Base-by-base conservation (phyloP, 2,329 filamentous ascomycete genomes). In the Xylariaceae sp. region DNA sequence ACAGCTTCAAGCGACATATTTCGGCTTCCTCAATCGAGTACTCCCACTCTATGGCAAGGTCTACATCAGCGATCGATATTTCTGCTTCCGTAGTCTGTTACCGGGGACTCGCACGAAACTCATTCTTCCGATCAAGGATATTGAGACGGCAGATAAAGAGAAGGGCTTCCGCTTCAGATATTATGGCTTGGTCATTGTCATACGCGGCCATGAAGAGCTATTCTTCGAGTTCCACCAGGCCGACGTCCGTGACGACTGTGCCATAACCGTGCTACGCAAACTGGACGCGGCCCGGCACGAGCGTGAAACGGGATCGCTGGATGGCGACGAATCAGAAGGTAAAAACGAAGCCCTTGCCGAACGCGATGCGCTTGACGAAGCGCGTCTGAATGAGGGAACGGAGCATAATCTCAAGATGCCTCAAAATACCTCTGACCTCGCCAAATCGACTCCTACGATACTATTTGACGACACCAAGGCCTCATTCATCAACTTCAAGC, bases 41-140 rank as follows among this genome's bases (percentile, higher is more conserved):
- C 64, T 97, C 19, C 92, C 92, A 3, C 72, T 97, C 2, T 97
- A 96, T 54, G 92, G 92, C 52, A 98, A 97, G 64, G 85, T 97
- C 23, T 98, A 98, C 63, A 82, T 97, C 50, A 89, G 92, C 57
- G 81, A 88, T 50, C 78, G 78, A 15, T 84, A 82, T 41, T 86
- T 97, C 49, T 98, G 92, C 66, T 98, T 95, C 65, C 84, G 92
- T 40, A 96, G 89, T 58, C 68, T 97, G 36, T 69, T 96, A 24
- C 88, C 87, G 1, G 89, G 88, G 1, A 94, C 88, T 3, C 80
- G 88, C 40, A 96, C 90, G 0, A 97, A 96, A 64, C 70, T 97
- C 50, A 89, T 97, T 38, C 72, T 97, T 0, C 90, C 92, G 0
- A 71, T 97, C 38, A 88, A 81, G 53, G 89, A 97, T 54, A 83